Evolutionary conservation across 2,329 filamentous ascomycete species (phyloP), one percentile per base, ranked within the genome.

Genomic region (Verticillium isaacii): DNA sequence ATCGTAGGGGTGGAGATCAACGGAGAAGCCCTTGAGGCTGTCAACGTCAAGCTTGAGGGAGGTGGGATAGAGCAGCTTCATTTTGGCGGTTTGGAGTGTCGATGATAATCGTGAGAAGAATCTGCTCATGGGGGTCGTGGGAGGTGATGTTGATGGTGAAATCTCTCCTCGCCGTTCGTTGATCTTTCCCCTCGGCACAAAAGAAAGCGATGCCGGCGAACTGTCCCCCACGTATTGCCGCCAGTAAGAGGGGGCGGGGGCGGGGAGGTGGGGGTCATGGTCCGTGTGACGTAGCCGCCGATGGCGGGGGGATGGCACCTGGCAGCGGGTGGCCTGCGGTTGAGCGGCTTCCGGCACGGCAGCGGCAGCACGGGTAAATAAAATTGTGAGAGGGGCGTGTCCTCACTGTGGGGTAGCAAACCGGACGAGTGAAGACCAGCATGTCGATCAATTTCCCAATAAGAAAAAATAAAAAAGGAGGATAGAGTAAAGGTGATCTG

Each of bases 21-120:
- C 80, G 57, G 80, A 77, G 77, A 86, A 88, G 68, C 85, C 86
- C 66, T 87, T 74, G 63, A 89, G 78, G 69, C 75, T 77, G 64
- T 78, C 65, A 63, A 80, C 68, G 75, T 88, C 80, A 71, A 89
- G 80, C 60, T 76, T 77, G 64, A 89, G 79, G 3, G 85, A 88
- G 61, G 84, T 88, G 58, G 86, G 86, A 76, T 89, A 88, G 66
- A 89, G 84, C 66, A 89, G 83, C 77, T 89, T 89, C 85, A 85
- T 85, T 23, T 50, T 23, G 45, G 19, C 45, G 8, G 19, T 11
- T 23, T 50, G 45, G 5, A 23, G 8, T 50, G n/a, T 23, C 12
- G 45, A 50, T 50, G 45, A 50, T 50, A 7, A 50, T 50, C n/a
- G 5, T 4, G 45, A 50, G 19, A 23, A 50, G 45, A 50, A 50